Conservation (phyloP, 2,329 filamentous ascomycete species). For the Bipolaris oryzae region DNA sequence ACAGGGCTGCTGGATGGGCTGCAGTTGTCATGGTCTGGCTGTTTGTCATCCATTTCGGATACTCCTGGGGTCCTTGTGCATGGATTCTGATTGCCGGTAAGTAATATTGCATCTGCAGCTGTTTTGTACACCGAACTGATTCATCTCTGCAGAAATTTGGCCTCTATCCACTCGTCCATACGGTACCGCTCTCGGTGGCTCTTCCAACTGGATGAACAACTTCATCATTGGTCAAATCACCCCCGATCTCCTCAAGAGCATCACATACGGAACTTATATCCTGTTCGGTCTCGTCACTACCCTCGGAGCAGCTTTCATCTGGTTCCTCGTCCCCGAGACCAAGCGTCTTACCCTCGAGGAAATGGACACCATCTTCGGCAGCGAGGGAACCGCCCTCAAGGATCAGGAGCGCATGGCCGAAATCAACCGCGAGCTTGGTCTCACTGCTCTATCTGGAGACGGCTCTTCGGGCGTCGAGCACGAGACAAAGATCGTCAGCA, state of each 20-base stretch:
- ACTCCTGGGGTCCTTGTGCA: slow-evolving; percentile 74
- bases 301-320: slow-evolving; percentile 63
- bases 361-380: slow-evolving; percentile 71
- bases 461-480: slow-evolving; percentile 10
- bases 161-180: slow-evolving; percentile 71
- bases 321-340: slow-evolving; percentile 60
- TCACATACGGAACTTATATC: slow-evolving; percentile 74
- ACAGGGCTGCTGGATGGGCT: slow-evolving; percentile 68
- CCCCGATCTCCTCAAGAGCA: slow-evolving; percentile 67
- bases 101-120: background rate
- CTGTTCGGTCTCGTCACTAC: slow-evolving; percentile 71
- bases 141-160: slow-evolving; percentile 65
- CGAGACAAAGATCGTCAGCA: slow-evolving; percentile 11
- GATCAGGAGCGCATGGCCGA: slow-evolving; percentile 73
- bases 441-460: slow-evolving; percentile 50
- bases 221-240: slow-evolving; percentile 72
- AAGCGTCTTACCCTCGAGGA: slow-evolving; percentile 61
- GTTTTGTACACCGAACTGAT: background rate
- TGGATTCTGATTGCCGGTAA: slow-evolving; percentile 71
- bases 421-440: slow-evolving; percentile 72
- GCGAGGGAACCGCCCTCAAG: slow-evolving; percentile 67
- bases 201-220: slow-evolving; percentile 58
- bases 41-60: slow-evolving; percentile 76
- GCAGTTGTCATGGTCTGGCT: slow-evolving; percentile 74
- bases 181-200: slow-evolving; percentile 70